Evolutionary conservation across 164 flowering plant species (phyloP).

Genomic region (Echeveria elegans): DNA sequence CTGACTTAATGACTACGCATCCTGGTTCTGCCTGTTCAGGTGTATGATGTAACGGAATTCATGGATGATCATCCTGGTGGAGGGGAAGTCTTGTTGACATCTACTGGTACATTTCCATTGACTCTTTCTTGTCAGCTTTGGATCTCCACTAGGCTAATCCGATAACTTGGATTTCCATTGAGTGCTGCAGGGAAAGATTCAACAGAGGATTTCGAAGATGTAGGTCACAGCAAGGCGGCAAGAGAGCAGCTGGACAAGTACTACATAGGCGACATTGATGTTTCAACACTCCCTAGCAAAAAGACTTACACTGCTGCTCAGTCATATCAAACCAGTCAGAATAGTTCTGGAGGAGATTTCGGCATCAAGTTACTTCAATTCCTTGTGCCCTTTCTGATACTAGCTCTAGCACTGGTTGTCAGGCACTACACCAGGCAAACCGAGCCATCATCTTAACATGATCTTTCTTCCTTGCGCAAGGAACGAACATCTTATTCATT

Average conservation of each 20-base stretch:
- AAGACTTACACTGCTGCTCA: slow-evolving; percentile 4
- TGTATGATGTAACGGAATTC: slow-evolving; percentile 34
- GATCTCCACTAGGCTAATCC: not conserved
- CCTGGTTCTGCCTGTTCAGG: slow-evolving; percentile 17
- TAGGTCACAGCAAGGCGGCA: slow-evolving; percentile 35
- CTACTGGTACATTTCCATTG: slow-evolving; percentile 19
- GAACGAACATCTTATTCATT: not conserved
- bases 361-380: slow-evolving; percentile 20
- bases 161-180: not conserved
- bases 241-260: slow-evolving; percentile 26
- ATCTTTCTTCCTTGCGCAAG: not conserved
- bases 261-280: slow-evolving; percentile 27
- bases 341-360: slow-evolving; percentile 11
- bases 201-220: slow-evolving; percentile 33
- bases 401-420: slow-evolving; percentile 25
- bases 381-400: slow-evolving; percentile 25
- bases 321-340: not conserved
- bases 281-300: slow-evolving; percentile 17
- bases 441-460: not conserved
- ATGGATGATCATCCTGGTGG: slow-evolving; percentile 54
- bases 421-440: slow-evolving; percentile 14
- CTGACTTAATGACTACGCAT: not conserved
- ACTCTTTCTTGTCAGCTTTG: not conserved
- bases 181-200: slow-evolving; percentile 31
- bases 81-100: slow-evolving; percentile 29